Evolutionary conservation across 768 basidiomycete species (phyloP).

Genomic region (Trametes coccinea): DNA sequence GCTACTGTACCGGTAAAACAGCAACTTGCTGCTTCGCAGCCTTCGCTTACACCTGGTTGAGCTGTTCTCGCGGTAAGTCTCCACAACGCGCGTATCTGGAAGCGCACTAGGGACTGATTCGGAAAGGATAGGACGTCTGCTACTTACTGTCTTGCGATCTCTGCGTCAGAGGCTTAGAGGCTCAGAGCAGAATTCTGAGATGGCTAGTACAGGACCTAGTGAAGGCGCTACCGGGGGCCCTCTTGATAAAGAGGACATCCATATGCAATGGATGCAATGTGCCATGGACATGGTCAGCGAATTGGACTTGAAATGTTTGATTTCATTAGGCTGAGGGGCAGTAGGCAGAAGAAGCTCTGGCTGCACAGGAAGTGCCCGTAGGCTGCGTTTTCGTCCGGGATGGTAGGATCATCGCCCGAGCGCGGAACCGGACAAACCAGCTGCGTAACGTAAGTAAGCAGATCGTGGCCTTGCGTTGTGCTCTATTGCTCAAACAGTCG

Average conservation of each 20-base stretch:
- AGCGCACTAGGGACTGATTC: too few species aligned
- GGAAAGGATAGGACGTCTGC: too few species aligned
- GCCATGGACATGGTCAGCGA: slow-evolving; percentile 74
- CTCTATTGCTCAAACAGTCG: too few species aligned
- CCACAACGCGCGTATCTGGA: too few species aligned
- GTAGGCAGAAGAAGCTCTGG: slow-evolving; percentile 85
- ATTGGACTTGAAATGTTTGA: background rate
- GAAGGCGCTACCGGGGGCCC: background rate
- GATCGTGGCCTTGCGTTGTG: too few species aligned
- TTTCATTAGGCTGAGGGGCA: background rate
- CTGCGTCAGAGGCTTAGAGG: too few species aligned
- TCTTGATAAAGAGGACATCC: slow-evolving; percentile 24
- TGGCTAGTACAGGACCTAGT: background rate
- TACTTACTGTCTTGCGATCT: too few species aligned
- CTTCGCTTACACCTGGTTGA: too few species aligned
- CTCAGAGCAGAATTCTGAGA: too few species aligned
- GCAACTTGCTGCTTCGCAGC: too few species aligned
- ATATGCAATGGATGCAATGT: slow-evolving; percentile 75
- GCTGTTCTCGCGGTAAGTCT: too few species aligned
- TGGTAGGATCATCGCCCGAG: slow-evolving; percentile 74
- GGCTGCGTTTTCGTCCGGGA: slow-evolving; percentile 93
- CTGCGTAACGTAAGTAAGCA: slow-evolving; percentile 87
- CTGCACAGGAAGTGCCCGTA: slow-evolving; percentile 88
- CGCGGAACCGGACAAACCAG: slow-evolving; percentile 93
- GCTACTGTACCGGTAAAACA: too few species aligned